Percentiles rank a stretch among this genome's conserved stretches.
Conservation (phyloP, 768 basidiomycete species). For the Auricularia cornea region DNA sequence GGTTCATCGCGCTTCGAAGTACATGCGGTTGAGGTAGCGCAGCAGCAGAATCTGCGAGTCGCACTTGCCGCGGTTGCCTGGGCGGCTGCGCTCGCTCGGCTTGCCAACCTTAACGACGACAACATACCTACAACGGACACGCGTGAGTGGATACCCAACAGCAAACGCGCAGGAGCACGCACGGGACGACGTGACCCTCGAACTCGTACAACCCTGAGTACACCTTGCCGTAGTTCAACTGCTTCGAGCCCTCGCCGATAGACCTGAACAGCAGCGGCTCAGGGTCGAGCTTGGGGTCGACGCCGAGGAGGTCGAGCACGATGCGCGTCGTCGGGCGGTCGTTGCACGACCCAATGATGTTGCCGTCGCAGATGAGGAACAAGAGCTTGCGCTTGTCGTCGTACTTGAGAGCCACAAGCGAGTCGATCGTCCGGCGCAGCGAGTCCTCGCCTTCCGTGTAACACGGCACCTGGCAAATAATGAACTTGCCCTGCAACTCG, state of each 20-base stretch:
- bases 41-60: conserved; percentile 87
- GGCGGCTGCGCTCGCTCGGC: conserved; percentile 85
- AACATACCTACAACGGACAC: conserved; percentile 59
- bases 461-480: conserved; percentile 87
- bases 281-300: conserved; percentile 83
- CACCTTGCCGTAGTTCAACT: conserved; percentile 90
- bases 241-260: conserved; percentile 80
- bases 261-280: conserved; percentile 90
- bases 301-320: conserved; percentile 84
- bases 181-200: conserved; percentile 92
- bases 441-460: conserved; percentile 97
- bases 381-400: conserved; percentile 94
- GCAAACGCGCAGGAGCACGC: conserved; percentile 27
- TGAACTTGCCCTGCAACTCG: conserved; percentile 89
- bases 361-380: conserved; percentile 91
- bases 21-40: conserved; percentile 88
- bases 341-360: conserved; percentile 92
- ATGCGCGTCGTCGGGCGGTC: conserved; percentile 88
- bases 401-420: conserved; percentile 80
- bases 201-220: conserved; percentile 94
- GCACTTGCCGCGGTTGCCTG: conserved; percentile 91
- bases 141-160: neutral
- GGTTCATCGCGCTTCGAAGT: conserved; percentile 90
- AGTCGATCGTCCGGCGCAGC: conserved; percentile 82
- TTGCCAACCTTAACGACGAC: conserved; percentile 92